Conservation (phyloP, 257 asterid genomes). For the Striga asiatica region DNA sequence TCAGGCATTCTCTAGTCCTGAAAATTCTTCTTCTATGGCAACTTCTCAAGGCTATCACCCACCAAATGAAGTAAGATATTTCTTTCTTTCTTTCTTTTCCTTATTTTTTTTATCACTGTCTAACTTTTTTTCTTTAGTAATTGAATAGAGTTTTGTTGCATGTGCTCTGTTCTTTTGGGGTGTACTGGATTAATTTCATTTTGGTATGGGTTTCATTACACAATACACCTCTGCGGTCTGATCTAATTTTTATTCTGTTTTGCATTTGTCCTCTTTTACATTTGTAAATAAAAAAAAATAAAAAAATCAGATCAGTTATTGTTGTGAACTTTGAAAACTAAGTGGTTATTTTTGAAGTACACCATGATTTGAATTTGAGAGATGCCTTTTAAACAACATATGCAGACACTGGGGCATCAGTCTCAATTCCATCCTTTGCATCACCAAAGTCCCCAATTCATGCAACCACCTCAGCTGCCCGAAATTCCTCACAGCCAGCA, state of each 20-base stretch:
- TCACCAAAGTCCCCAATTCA: constrained; percentile 53
- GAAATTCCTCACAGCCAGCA: constrained; percentile 72
- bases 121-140: too few species aligned
- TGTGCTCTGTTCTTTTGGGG: constrained; percentile 4
- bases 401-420: constrained; percentile 52
- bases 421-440: constrained; percentile 58
- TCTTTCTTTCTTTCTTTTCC: constrained; percentile 11
- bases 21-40: constrained; percentile 46
- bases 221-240: too few species aligned
- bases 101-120: too few species aligned
- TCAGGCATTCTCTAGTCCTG: constrained; percentile 61
- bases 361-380: constrained; percentile 20
- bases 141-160: constrained; percentile 4
- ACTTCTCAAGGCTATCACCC: constrained; percentile 50
- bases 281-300: too few species aligned
- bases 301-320: too few species aligned
- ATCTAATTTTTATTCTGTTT: too few species aligned
- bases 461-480: constrained; percentile 61
- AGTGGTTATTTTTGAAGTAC: too few species aligned
- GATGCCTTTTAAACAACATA: constrained; percentile 54
- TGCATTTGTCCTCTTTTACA: too few species aligned
- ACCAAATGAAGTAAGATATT: constrained; percentile 50
- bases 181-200: not conserved
- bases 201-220: not conserved
- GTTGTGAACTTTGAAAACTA: too few species aligned